Percentiles rank a stretch among this genome's conserved stretches.
These are phyloP conservation scores for Colletotrichum agaves DNA, from an alignment of 2,329 filamentous ascomycete genomes.

Conservation along the genomic window DNA sequence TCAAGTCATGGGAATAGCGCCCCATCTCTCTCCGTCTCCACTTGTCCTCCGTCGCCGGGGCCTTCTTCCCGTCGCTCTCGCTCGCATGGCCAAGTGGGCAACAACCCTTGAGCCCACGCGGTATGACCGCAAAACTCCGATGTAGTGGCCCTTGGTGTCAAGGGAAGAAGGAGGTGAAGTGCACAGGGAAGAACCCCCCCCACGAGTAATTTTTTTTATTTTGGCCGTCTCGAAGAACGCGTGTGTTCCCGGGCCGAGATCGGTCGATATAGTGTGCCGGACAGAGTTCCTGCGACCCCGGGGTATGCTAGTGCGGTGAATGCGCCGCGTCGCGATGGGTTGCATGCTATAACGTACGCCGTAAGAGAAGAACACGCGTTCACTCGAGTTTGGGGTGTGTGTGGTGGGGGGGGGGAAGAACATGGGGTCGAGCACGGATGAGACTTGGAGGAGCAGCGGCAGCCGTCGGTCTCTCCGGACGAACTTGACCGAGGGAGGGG, in stretches of 20 bases:
- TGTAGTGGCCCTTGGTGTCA: background rate
- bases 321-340: background rate
- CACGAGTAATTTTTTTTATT: background rate
- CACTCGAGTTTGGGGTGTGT: background rate
- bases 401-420: too few species aligned
- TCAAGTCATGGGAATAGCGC: too few species aligned
- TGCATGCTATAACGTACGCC: background rate
- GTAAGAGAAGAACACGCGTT: background rate
- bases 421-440: background rate
- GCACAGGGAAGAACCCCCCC: background rate
- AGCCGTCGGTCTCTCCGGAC: conserved; percentile 16
- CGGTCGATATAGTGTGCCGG: background rate
- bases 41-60: background rate
- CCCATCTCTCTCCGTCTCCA: background rate
- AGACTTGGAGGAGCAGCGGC: background rate
- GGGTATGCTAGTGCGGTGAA: background rate
- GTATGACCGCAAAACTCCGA: background rate
- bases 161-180: background rate
- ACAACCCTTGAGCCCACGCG: too few species aligned
- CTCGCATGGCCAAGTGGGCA: background rate
- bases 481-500: conserved; percentile 5
- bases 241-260: background rate
- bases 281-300: background rate
- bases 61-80: background rate
- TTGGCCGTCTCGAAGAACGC: background rate